Conservation (phyloP, 345 rosid genomes). For the Gossypium longicalyx region DNA sequence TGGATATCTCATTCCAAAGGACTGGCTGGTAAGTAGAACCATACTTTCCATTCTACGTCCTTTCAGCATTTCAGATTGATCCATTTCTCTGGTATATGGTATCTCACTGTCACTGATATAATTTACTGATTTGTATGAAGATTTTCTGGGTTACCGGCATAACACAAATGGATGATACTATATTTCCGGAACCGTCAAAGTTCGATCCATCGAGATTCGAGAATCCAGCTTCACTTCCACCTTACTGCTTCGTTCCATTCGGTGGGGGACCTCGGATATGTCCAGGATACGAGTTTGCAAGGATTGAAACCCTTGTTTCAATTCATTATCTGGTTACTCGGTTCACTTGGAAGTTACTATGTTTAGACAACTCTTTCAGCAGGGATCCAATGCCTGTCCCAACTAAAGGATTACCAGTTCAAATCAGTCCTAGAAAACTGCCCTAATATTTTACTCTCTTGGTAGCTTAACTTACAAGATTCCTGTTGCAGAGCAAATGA, state of each 20-base stretch:
- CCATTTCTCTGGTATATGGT: not conserved
- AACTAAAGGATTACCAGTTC: slow-evolving; percentile 36
- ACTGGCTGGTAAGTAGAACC: slow-evolving; percentile 45
- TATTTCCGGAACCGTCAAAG: slow-evolving; percentile 41
- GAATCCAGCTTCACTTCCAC: slow-evolving; percentile 40
- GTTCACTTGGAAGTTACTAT: slow-evolving; percentile 38
- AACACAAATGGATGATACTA: slow-evolving; percentile 40
- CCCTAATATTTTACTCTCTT: not conserved
- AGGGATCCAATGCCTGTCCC: slow-evolving; percentile 51
- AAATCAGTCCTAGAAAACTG: slow-evolving; percentile 28
- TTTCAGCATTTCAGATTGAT: not conserved
- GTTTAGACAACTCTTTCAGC: slow-evolving; percentile 30
- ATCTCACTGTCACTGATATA: not conserved
- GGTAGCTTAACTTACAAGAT: not conserved
- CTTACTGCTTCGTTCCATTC: slow-evolving; percentile 42
- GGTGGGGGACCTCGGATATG: slow-evolving; percentile 52
- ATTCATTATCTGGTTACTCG: slow-evolving; percentile 46
- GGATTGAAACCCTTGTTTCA: slow-evolving; percentile 40
- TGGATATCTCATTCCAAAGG: slow-evolving; percentile 45
- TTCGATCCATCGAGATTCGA: slow-evolving; percentile 47
- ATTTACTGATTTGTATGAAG: not conserved
- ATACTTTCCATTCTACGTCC: not conserved
- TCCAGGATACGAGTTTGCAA: slow-evolving; percentile 54
- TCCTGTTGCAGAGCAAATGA: not conserved
- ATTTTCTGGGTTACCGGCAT: slow-evolving; percentile 10